Conservation (phyloP, 768 basidiomycete genomes). For the Leccinum uliginosum region DNA sequence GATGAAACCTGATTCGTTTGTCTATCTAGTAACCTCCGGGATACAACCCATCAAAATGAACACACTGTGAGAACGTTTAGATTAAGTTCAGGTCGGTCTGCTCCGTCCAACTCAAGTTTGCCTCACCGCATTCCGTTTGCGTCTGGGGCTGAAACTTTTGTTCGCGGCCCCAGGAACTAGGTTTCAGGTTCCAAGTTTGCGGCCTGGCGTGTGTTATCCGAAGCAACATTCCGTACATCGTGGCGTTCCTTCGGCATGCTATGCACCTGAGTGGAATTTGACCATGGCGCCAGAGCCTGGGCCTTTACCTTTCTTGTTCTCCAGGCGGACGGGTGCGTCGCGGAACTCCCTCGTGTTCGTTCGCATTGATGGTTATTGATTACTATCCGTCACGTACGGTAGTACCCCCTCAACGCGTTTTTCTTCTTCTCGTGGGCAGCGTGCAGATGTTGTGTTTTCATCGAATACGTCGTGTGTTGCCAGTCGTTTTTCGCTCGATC, state of each 20-base stretch:
- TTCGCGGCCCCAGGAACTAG: neutral
- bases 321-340: neutral
- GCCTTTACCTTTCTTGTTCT: neutral
- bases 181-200: neutral
- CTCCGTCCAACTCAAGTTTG: neutral
- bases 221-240: neutral
- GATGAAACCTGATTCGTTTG: no score
- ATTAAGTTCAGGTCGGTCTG: neutral
- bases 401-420: neutral
- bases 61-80: neutral
- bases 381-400: neutral
- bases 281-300: neutral
- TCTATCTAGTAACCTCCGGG: neutral
- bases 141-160: no score
- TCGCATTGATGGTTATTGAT: neutral
- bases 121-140: neutral
- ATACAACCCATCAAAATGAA: neutral
- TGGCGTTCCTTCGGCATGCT: slow-evolving; percentile 7
- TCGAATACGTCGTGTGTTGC: neutral
- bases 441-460: neutral
- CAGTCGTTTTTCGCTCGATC: neutral
- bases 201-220: neutral
- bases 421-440: neutral
- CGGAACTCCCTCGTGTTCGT: neutral
- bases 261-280: neutral